Conservation (phyloP, 1,139 yeast genomes). For the Scheffersomyces illinoinensis region DNA sequence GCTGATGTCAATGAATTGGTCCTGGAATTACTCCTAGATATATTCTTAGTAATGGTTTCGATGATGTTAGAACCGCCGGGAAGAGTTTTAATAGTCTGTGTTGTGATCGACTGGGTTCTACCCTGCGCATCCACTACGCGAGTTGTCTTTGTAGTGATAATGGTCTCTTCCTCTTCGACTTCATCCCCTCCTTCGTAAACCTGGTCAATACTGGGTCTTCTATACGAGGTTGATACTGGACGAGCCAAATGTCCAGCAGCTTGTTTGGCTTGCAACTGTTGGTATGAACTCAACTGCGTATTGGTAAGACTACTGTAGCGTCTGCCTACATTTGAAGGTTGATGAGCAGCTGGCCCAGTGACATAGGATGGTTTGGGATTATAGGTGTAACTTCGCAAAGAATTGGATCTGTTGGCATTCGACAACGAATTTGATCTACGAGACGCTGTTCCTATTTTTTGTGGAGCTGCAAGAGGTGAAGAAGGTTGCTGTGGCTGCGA, state of each 20-base stretch:
- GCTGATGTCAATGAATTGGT: conserved; percentile 29
- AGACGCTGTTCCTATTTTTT: conserved; percentile 1
- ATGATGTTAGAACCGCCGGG: conserved; percentile 49
- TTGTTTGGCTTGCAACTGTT: not conserved
- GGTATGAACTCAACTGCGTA: not conserved
- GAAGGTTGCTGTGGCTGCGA: conserved; percentile 9
- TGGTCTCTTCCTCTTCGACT: conserved; percentile 26
- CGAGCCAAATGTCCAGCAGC: not conserved
- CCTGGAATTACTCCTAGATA: conserved; percentile 38
- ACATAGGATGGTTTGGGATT: conserved; percentile 44
- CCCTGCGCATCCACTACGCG: conserved; percentile 46
- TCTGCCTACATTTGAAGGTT: conserved; percentile 10
- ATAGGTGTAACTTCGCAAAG: conserved; percentile 38
- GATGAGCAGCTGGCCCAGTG: conserved; percentile 27
- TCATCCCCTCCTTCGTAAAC: conserved; percentile 11
- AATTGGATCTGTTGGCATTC: conserved; percentile 25
- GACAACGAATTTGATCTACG: conserved; percentile 17
- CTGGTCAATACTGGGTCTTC: conserved; percentile 2
- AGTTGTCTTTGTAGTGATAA: conserved; percentile 45
- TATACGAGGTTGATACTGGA: conserved; percentile 1
- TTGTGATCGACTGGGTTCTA: conserved; percentile 43
- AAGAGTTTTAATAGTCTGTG: conserved; percentile 40
- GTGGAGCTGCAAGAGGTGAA: conserved; percentile 1
- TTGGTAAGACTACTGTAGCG: conserved; percentile 21
- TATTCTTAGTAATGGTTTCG: conserved; percentile 47